Evolutionary conservation across 192 early-diverging fungal species (phyloP).

Genomic region (Entomortierella chlamydospora): DNA sequence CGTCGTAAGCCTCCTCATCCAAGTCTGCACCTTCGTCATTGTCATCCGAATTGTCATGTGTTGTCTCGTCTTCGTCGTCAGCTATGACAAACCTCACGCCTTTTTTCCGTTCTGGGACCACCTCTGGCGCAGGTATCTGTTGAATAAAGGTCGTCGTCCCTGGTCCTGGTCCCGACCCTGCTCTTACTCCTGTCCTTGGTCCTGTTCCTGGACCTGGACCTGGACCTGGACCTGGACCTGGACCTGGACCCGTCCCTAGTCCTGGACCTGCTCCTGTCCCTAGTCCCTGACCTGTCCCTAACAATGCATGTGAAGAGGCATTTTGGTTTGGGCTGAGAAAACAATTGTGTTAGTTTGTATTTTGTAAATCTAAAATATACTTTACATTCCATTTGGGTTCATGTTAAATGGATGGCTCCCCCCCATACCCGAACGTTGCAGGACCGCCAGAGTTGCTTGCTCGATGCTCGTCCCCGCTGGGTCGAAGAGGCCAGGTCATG

Average conservation of each 20-base stretch:
- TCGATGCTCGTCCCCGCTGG: conserved; percentile 31
- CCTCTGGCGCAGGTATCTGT: conserved; percentile 9
- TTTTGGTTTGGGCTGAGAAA: neutral
- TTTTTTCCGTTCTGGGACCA: conserved; percentile 19
- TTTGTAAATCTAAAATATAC: too few species aligned
- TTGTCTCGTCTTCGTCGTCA: too few species aligned
- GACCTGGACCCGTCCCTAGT: neutral
- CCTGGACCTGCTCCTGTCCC: neutral
- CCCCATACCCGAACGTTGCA: conserved; percentile 17
- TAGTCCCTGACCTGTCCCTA: neutral
- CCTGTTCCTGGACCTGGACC: too few species aligned
- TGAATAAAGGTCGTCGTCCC: neutral
- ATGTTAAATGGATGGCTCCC: neutral
- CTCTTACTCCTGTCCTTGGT: conserved; percentile 9
- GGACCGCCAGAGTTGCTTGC: conserved; percentile 3
- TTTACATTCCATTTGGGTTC: neutral
- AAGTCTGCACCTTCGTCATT: neutral
- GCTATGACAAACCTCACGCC: conserved; percentile 35
- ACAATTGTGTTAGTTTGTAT: neutral
- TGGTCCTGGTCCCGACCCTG: neutral
- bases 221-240: neutral
- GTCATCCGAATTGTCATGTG: too few species aligned
- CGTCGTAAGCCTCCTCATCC: conserved; percentile 29
- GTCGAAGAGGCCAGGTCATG: conserved; percentile 40
- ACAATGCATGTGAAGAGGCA: neutral